Conservation (phyloP, 257 asterid genomes). For the Capsicum rhomboideum region DNA sequence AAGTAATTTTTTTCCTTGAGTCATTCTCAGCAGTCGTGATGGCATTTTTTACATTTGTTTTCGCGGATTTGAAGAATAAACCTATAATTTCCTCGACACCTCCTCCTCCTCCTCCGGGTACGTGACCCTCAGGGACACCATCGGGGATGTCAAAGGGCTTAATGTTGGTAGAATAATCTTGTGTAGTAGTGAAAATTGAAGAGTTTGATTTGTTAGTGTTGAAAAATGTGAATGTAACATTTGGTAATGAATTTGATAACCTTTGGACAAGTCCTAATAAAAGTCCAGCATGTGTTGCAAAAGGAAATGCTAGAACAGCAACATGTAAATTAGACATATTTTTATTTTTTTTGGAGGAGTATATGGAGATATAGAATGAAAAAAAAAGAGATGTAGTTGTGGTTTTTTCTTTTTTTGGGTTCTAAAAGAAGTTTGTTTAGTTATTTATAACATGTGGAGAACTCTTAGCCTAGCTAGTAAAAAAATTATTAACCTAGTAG, state of each 20-base stretch:
- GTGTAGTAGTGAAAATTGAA: neutral
- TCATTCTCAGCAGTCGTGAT: constrained; percentile 25
- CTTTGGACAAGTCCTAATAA: constrained; percentile 35
- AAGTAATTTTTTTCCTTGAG: constrained; percentile 25
- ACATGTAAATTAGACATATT: constrained; percentile 18
- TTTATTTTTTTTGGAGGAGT: too few relatives aligned
- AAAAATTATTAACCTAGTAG: neutral
- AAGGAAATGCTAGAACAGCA: constrained; percentile 49
- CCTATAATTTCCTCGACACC: constrained; percentile 26
- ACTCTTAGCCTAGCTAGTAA: neutral
- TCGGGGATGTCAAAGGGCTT: constrained; percentile 22
- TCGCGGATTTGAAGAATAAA: constrained; percentile 29
- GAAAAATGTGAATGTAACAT: constrained; percentile 26
- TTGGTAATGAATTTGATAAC: constrained; percentile 30
- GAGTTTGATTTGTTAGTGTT: constrained; percentile 31
- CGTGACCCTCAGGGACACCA: constrained; percentile 27
- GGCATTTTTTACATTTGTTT: constrained; percentile 19
- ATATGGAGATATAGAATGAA: neutral
- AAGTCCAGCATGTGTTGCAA: constrained; percentile 44
- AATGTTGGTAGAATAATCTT: constrained; percentile 3
- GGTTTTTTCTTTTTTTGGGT: too few relatives aligned
- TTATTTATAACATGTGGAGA: neutral
- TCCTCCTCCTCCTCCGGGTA: constrained; percentile 11
- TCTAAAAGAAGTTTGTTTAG: neutral
- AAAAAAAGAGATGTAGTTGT: too few relatives aligned